Evolutionary conservation across 2,329 filamentous ascomycete genomes (phyloP).

Genomic region (Trichothecium roseum): DNA sequence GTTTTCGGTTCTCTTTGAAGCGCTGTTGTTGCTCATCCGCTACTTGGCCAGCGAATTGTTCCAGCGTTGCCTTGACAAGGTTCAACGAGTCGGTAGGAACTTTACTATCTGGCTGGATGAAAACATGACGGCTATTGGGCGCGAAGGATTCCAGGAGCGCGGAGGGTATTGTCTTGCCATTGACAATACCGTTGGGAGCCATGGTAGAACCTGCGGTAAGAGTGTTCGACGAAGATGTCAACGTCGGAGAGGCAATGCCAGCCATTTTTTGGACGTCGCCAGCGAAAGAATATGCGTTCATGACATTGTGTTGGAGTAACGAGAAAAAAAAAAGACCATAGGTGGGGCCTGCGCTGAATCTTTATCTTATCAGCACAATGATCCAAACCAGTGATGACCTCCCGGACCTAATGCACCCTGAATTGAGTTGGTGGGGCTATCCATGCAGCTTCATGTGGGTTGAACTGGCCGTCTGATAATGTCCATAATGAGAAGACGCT

Average conservation of each 20-base stretch:
- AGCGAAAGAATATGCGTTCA: too few species aligned
- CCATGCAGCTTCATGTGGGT: too few species aligned
- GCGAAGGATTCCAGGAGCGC: constrained; percentile 47
- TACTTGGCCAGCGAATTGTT: constrained; percentile 65
- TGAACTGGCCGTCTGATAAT: too few species aligned
- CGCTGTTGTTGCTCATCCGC: constrained; percentile 61
- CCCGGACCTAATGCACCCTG: too few species aligned
- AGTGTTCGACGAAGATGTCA: constrained; percentile 55
- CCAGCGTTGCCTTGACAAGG: constrained; percentile 70
- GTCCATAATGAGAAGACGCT: too few species aligned
- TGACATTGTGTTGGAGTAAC: too few species aligned
- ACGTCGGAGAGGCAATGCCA: constrained; percentile 41
- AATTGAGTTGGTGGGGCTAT: too few species aligned
- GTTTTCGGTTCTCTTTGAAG: constrained; percentile 63
- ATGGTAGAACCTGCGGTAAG: constrained; percentile 40
- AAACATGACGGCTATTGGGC: constrained; percentile 54
- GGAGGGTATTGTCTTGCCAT: constrained; percentile 25
- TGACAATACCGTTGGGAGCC: constrained; percentile 21
- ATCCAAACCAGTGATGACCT: too few species aligned
- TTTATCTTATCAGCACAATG: too few species aligned
- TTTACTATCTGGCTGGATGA: constrained; percentile 61
- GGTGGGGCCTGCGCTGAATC: too few species aligned
- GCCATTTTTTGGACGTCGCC: constrained; percentile 1
- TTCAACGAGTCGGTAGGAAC: constrained; percentile 61
- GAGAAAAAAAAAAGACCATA: too few species aligned